Evolutionary conservation across 768 basidiomycete genomes (phyloP), one percentile per base, ranked within the genome.

Genomic region (Rhodotorula graminis): DNA sequence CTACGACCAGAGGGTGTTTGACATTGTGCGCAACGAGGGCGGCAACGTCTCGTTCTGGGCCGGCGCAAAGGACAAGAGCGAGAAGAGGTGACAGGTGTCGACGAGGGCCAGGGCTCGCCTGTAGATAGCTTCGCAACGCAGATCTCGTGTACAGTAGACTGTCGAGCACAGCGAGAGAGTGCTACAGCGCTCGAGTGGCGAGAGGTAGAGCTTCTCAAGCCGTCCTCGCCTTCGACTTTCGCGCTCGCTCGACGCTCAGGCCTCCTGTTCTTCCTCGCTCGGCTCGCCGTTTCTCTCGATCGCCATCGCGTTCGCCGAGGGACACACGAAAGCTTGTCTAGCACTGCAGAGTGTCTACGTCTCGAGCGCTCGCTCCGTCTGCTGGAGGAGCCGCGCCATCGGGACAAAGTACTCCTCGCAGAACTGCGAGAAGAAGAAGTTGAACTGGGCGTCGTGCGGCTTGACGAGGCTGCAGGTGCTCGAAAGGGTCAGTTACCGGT

Each of bases 371-470:
- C 56, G 33, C 25, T 12, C 33, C 23, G 29, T 29, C 14, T 27
- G 53, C 58, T 61, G 66, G 40, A 81, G 57, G 8, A 81, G 69
- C 31, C 65, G 47, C 15, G 79, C 77, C 53, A 83, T 80, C 23
- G 75, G 74, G 5, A 79, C 55, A 44, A 84, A 79, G 72, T 82
- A 81, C 44, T 80, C 85, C 81, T 96, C 91, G 74, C 90, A 91
- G 29, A 97, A 90, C 12, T 90, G 88, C 42, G 92, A 92, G 78
- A 95, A 93, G 80, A 92, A 96, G 80, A 96, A 97, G 74, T 93
- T 92, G 75, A 95, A 93, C 78, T 93, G 89, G 1, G 91, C 88
- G 80, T 95, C 93, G 77, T 96, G 94, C 14, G 79, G 76, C 29
- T 79, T 76, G 73, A 94, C 89, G 4, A 96, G 83, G 78, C 71